phyloP scores from a whole-genome alignment of 2,329 filamentous ascomycete species.

The Metarhizium guizhouense region DNA sequence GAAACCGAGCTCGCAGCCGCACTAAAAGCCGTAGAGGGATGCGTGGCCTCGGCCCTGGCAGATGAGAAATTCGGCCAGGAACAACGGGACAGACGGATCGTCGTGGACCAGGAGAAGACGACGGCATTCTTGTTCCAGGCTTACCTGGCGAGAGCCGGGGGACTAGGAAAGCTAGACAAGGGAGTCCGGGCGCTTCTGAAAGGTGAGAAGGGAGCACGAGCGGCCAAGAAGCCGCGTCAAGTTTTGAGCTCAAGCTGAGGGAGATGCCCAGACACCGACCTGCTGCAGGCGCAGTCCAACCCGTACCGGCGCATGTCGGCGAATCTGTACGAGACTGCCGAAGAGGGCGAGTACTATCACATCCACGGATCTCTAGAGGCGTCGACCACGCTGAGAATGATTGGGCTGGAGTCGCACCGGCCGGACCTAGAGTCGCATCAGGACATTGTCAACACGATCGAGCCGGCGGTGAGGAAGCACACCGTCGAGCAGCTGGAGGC shows the following conservation, averaged over 20 bases:
- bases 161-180: constrained; percentile 27
- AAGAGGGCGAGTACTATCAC: constrained; percentile 61
- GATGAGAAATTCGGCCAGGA: constrained; percentile 13
- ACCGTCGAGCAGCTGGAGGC: constrained; percentile 47
- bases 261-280: constrained; percentile 54
- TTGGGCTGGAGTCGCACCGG: constrained; percentile 53
- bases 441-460: constrained; percentile 50
- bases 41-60: constrained; percentile 22
- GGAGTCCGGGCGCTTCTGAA: constrained; percentile 13
- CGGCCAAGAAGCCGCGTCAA: neutral
- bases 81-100: constrained; percentile 12
- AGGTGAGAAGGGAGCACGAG: neutral
- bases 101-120: constrained; percentile 28
- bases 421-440: constrained; percentile 53
- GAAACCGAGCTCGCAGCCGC: constrained; percentile 35
- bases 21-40: constrained; percentile 33
- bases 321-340: constrained; percentile 61
- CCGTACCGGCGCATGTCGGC: constrained; percentile 64
- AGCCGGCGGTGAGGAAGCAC: constrained; percentile 46
- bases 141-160: constrained; percentile 27
- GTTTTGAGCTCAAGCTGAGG: neutral
- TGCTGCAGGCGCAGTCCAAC: constrained; percentile 61
- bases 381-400: constrained; percentile 59
- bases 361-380: constrained; percentile 69
- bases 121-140: constrained; percentile 32